Evolutionary conservation across 1,284 basidiomycete genomes (phyloP).

Genomic region (Pascua guehoae): DNA sequence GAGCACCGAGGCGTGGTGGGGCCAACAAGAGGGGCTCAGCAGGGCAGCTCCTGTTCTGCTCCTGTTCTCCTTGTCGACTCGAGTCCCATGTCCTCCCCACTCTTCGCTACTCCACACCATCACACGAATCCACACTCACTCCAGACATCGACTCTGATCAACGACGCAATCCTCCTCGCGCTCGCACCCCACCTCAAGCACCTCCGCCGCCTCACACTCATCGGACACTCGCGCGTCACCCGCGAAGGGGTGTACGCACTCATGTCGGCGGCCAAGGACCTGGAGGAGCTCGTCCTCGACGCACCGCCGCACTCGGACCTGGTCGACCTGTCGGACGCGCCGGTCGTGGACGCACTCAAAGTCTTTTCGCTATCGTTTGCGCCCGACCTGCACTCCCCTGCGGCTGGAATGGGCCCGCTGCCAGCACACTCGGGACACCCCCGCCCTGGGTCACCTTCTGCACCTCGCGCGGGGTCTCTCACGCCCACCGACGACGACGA

Average conservation of each 20-base stretch:
- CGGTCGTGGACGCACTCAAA: slow-evolving; percentile 20
- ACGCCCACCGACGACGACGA: background rate
- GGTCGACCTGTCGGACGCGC: slow-evolving; percentile 25
- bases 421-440: too few relatives aligned
- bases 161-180: slow-evolving; percentile 31
- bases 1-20: background rate
- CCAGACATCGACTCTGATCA: slow-evolving; percentile 32
- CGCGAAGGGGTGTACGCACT: slow-evolving; percentile 32
- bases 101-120: too few relatives aligned
- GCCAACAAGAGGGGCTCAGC: too few relatives aligned
- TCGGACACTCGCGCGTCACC: slow-evolving; percentile 39
- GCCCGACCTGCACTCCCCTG: slow-evolving; percentile 2
- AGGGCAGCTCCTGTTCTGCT: too few relatives aligned
- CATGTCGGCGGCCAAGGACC: slow-evolving; percentile 18
- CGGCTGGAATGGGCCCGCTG: too few relatives aligned
- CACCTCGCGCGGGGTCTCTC: background rate
- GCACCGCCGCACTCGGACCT: slow-evolving; percentile 35
- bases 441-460: too few relatives aligned
- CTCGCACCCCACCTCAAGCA: slow-evolving; percentile 27
- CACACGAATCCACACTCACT: slow-evolving; percentile 2
- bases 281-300: slow-evolving; percentile 43
- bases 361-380: slow-evolving; percentile 36
- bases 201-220: slow-evolving; percentile 36
- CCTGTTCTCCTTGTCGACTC: too few relatives aligned
- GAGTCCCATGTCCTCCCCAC: too few relatives aligned